Percentiles rank a stretch among this genome's conserved stretches.
Evolutionary conservation across 805 yeast species (phyloP).

Genomic region (Pichia ethanolica): DNA sequence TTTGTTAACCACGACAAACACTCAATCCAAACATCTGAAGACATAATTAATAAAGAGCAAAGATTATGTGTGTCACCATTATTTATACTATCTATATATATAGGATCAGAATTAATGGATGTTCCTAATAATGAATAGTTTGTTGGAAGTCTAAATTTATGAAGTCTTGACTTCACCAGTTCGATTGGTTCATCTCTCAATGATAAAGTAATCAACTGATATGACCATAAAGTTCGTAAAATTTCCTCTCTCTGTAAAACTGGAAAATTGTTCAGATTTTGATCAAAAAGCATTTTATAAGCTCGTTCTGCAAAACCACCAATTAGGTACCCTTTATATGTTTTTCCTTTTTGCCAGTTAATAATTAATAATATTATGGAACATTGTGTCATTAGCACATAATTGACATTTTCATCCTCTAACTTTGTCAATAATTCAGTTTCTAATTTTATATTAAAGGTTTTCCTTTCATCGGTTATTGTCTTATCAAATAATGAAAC

Average conservation of each 20-base stretch:
- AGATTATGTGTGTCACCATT: not conserved
- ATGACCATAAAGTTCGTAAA: slow-evolving; percentile 1
- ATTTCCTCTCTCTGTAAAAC: not conserved
- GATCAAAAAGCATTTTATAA: not conserved
- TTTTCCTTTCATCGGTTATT: not conserved
- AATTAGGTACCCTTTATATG: slow-evolving; percentile 1
- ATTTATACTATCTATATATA: not conserved
- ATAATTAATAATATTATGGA: not conserved
- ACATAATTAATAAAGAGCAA: not conserved
- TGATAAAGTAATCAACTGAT: slow-evolving; percentile 1
- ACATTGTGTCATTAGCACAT: not conserved
- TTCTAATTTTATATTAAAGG: not conserved
- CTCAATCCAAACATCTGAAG: not conserved
- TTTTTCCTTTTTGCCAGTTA: slow-evolving; percentile 2
- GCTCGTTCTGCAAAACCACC: slow-evolving; percentile 1
- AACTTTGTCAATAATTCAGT: not conserved
- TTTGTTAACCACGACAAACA: slow-evolving; percentile 1
- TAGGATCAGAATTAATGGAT: not conserved
- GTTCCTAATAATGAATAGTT: not conserved
- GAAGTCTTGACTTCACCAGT: not conserved
- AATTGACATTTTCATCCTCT: not conserved
- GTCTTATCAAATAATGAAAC: not conserved
- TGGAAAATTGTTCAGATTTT: not conserved
- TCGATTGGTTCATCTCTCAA: not conserved
- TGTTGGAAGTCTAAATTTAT: slow-evolving; percentile 1